These are phyloP conservation scores for Trypanosoma mega DNA, from an alignment of 208 protist species.

Conservation along the genomic window DNA sequence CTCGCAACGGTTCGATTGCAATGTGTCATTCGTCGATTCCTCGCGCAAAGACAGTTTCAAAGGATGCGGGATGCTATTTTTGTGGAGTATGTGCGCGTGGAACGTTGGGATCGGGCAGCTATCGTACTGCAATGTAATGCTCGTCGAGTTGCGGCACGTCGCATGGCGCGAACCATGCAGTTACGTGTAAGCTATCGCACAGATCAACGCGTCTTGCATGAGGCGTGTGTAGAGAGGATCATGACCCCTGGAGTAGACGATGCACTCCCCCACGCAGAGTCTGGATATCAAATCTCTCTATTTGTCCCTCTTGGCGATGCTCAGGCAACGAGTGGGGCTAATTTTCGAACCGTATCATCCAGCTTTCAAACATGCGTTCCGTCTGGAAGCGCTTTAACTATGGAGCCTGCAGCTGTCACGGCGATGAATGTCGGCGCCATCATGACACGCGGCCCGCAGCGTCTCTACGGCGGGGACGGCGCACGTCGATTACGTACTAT, in stretches of 20 bases:
- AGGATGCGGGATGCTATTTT: slow-evolving; percentile 5
- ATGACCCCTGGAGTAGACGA: no score
- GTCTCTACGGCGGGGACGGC: no score
- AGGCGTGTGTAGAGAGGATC: not conserved
- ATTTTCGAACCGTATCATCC: no score
- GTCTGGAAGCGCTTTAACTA: no score
- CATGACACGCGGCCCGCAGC: no score
- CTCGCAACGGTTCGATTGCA: slow-evolving; percentile 23
- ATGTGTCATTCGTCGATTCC: not conserved
- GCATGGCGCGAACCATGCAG: not conserved
- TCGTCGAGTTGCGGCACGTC: slow-evolving; percentile 3
- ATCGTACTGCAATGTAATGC: slow-evolving; percentile 20
- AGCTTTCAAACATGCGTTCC: no score
- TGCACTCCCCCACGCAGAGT: not conserved
- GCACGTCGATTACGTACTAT: slow-evolving; percentile 27
- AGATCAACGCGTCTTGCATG: slow-evolving; percentile 7
- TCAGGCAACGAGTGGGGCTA: no score
- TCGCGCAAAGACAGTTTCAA: slow-evolving; percentile 6
- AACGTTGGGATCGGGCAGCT: slow-evolving; percentile 1
- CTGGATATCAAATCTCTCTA: no score
- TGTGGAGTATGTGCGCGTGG: not conserved
- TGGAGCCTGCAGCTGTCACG: no score
- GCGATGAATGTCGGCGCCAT: no score
- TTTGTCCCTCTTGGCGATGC: no score
- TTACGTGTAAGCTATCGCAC: slow-evolving; percentile 7